Evolutionary conservation across 805 yeast species (phyloP).

Genomic region (Saccharomycopsis sp.): DNA sequence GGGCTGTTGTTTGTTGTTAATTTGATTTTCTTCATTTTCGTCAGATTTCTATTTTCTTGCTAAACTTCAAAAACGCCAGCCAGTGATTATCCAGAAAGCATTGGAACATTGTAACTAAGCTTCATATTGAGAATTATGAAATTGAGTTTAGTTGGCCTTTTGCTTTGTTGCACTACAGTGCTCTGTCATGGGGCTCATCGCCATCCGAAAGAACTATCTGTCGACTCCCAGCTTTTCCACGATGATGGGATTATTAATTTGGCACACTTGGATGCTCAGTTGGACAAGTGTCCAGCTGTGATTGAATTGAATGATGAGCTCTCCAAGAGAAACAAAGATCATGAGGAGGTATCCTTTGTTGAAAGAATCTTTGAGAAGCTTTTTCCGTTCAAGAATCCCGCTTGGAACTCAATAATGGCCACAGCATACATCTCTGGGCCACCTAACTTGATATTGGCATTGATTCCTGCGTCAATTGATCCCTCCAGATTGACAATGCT

Average conservation of each 20-base stretch:
- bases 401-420: conserved; percentile 53
- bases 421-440: conserved; percentile 57
- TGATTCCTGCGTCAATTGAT: conserved; percentile 48
- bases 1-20: no score
- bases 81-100: no score
- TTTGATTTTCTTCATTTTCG: no score
- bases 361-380: conserved; percentile 34
- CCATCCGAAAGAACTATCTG: no score
- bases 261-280: conserved; percentile 26
- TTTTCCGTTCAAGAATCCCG: conserved; percentile 52
- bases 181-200: no score
- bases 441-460: conserved; percentile 47
- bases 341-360: conserved; percentile 26
- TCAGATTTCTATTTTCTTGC: no score
- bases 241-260: conserved; percentile 37
- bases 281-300: conserved; percentile 33
- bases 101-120: no score
- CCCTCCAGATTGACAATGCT: conserved; percentile 42
- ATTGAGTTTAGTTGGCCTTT: no score
- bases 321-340: conserved; percentile 19
- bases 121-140: no score
- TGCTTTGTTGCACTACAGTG: no score
- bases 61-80: no score
- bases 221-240: conserved; percentile 25
- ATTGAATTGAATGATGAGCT: conserved; percentile 30